These are phyloP conservation scores for Hygrocybe punicea DNA, from an alignment of 768 basidiomycete genomes.

Conservation along the genomic window DNA sequence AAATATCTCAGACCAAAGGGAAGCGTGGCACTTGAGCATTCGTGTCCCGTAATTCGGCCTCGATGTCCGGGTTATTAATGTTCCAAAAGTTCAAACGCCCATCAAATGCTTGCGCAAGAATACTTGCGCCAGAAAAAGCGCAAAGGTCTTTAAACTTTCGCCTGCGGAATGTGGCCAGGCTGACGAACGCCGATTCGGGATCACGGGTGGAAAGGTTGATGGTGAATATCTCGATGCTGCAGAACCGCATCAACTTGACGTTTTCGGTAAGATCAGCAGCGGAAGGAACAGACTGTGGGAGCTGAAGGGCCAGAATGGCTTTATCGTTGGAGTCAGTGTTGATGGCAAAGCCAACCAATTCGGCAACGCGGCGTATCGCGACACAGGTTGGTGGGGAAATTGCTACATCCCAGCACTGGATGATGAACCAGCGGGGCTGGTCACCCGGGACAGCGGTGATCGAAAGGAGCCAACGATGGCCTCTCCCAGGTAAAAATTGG, in stretches of 20 bases:
- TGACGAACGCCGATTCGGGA: constrained; percentile 39
- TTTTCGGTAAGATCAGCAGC: background rate
- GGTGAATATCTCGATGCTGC: constrained; percentile 38
- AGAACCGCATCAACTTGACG: background rate
- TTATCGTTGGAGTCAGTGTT: constrained; percentile 39
- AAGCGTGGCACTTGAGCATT: constrained; percentile 19
- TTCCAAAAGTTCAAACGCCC: constrained; percentile 38
- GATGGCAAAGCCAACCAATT: constrained; percentile 44
- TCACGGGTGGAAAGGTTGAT: constrained; percentile 37
- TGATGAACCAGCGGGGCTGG: constrained; percentile 26
- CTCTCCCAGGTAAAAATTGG: constrained; percentile 45
- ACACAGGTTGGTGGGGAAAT: constrained; percentile 36
- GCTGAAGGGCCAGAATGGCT: constrained; percentile 42
- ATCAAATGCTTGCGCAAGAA: constrained; percentile 37
- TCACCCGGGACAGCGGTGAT: constrained; percentile 28
- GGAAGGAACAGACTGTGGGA: constrained; percentile 33
- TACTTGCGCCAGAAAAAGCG: constrained; percentile 34
- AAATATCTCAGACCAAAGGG: background rate
- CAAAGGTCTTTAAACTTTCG: constrained; percentile 31
- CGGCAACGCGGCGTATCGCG: constrained; percentile 37
- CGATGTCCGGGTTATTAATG: constrained; percentile 26
- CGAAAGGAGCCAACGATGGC: constrained; percentile 46
- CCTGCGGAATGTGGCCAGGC: constrained; percentile 28
- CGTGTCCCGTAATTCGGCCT: constrained; percentile 38
- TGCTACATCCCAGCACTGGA: constrained; percentile 60